These are phyloP conservation scores for Parastagonospora avenae DNA, from an alignment of 2,329 filamentous ascomycete species.

Conservation along the genomic window DNA sequence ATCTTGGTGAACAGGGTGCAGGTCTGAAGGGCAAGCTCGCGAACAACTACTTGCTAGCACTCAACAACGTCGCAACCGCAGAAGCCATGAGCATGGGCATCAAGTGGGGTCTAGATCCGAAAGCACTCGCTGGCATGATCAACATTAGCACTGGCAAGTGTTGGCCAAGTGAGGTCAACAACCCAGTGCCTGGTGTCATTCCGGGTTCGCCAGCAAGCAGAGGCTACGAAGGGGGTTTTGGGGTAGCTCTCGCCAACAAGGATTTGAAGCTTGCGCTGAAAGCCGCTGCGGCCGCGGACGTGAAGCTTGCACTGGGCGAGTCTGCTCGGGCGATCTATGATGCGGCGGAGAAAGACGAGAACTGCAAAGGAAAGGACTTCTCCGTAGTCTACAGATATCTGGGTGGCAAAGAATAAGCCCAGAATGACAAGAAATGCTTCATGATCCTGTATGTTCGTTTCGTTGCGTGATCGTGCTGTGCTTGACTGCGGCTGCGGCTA, in stretches of 20 bases:
- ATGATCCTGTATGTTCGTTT: not conserved
- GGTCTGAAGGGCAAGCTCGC: constrained; percentile 92
- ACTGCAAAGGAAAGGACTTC: constrained; percentile 57
- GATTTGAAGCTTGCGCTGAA: constrained; percentile 56
- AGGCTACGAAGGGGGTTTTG: constrained; percentile 66
- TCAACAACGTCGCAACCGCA: constrained; percentile 81
- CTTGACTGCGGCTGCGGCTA: not conserved
- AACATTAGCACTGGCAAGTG: constrained; percentile 93
- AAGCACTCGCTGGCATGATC: constrained; percentile 80
- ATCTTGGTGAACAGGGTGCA: constrained; percentile 82
- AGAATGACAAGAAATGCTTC: not conserved
- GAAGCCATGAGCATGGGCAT: constrained; percentile 71
- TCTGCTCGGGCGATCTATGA: constrained; percentile 54
- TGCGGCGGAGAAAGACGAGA: constrained; percentile 49
- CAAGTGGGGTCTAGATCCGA: constrained; percentile 66
- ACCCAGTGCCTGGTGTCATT: constrained; percentile 86
- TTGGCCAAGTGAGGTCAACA: constrained; percentile 96
- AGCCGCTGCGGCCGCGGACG: constrained; percentile 51
- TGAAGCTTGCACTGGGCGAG: constrained; percentile 53
- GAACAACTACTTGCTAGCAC: constrained; percentile 94
- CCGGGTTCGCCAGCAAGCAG: constrained; percentile 74
- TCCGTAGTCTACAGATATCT: constrained; percentile 57
- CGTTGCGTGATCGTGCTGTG: not conserved
- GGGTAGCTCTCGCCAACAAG: constrained; percentile 56
- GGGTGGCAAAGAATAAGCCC: constrained; percentile 51